A percentile compares a stretch with the other conserved stretches of the same genome.
Evolutionary conservation across 2,329 filamentous ascomycete genomes (phyloP).

Genomic region (Aspergillus costaricaensis): DNA sequence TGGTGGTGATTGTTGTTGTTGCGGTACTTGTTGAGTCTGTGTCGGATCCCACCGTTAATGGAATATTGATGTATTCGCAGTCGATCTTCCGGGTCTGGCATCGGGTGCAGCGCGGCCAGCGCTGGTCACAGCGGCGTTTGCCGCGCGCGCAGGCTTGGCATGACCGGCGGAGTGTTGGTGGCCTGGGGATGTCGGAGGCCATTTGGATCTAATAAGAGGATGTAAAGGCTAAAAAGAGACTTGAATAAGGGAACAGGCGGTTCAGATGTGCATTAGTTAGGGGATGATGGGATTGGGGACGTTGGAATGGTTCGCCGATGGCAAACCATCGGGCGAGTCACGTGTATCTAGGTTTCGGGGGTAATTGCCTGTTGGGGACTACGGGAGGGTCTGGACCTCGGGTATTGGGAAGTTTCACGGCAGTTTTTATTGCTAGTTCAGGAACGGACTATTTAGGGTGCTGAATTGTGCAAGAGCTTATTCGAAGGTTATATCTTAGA

Average conservation of each 20-base stretch:
- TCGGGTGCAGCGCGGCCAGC: conserved; percentile 27
- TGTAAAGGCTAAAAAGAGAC: not conserved
- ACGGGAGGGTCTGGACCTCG: not conserved
- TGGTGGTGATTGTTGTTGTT: not conserved
- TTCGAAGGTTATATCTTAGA: not conserved
- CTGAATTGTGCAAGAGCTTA: too few species aligned
- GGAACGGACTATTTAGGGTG: not conserved
- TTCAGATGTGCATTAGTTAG: not conserved
- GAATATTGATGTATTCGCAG: conserved; percentile 31
- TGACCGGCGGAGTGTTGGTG: conserved; percentile 27
- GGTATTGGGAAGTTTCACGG: not conserved
- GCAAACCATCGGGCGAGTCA: not conserved
- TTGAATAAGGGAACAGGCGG: not conserved
- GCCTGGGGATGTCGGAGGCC: not conserved
- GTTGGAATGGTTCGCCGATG: not conserved
- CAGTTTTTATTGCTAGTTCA: not conserved
- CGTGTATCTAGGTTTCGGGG: not conserved
- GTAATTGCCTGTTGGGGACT: not conserved
- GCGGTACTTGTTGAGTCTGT: not conserved
- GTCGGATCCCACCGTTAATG: conserved; percentile 14
- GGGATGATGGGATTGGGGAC: not conserved
- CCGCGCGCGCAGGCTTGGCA: conserved; percentile 30
- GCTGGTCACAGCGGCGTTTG: conserved; percentile 33
- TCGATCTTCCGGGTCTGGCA: conserved; percentile 23
- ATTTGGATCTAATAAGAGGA: not conserved